Conservation (phyloP, 768 basidiomycete species). For the Pleurotus citrinopileatus region DNA sequence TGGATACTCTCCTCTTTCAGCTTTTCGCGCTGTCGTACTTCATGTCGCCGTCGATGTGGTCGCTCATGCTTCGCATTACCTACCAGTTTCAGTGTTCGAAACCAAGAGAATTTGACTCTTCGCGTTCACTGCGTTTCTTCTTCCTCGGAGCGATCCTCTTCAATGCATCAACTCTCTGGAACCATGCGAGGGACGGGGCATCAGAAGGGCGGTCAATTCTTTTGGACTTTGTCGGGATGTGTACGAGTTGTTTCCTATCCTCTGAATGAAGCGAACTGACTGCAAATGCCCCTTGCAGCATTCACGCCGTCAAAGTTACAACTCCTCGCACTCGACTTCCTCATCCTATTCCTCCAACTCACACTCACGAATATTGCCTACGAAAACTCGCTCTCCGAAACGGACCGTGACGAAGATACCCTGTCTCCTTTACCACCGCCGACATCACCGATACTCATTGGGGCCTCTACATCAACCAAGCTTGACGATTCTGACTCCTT, state of each 20-base stretch:
- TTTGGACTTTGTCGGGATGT: constrained; percentile 78
- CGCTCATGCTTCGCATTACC: constrained; percentile 49
- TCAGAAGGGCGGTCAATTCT: constrained; percentile 60
- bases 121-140: constrained; percentile 68
- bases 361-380: constrained; percentile 67
- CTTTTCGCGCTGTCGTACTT: constrained; percentile 76
- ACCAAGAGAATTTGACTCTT: constrained; percentile 64
- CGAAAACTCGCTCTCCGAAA: constrained; percentile 49
- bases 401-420: constrained; percentile 32
- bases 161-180: constrained; percentile 61
- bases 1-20: constrained; percentile 70
- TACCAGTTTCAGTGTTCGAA: constrained; percentile 66
- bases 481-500: constrained; percentile 5
- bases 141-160: constrained; percentile 54
- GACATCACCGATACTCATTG: constrained; percentile 13
- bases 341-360: constrained; percentile 66
- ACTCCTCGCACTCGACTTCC: constrained; percentile 62
- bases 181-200: constrained; percentile 51
- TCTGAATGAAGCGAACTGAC: constrained; percentile 4
- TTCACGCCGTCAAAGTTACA: constrained; percentile 57
- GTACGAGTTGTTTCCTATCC: constrained; percentile 36
- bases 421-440: constrained; percentile 26
- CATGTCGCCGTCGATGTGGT: constrained; percentile 64
- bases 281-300: constrained; percentile 37
- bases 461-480: constrained; percentile 19